Base-by-base conservation (phyloP, 148 eudicot species). In the Chenopodium berlandieri region DNA sequence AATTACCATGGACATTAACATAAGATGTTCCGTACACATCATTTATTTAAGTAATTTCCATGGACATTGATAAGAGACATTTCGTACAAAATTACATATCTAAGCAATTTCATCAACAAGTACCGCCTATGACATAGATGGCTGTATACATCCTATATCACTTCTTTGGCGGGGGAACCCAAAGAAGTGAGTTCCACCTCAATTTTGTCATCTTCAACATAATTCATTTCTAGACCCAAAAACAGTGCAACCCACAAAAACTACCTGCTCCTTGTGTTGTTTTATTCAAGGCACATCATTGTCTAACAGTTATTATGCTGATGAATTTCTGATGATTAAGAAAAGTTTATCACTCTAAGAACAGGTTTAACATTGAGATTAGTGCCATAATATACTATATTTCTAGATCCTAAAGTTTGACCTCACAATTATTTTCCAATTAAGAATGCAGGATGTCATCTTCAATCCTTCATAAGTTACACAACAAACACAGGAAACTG, bases 121-220 rank as follows among this genome's bases (percentile, higher is more conserved):
- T 30, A 67, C 40, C 71, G 27, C 69, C 13, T 25, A 63, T n/a
- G 9, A 63, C 12, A 52, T 13, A 52, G 44, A 37, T 6, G 44
- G 5, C 44, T 37, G 44, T 50, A 50, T 50, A 50, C 54, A 50
- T 56, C 62, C 22, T 56, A 19, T 56, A 56, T 56, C 16, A 54
- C 20, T 54, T 4, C 22, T 56, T 3, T 56, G 5, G 62, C 4
- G 62, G 19, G 62, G 62, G 4, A 17, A 5, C 44, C 62, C 2
- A 50, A 50, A 56, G 62, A 56, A 56, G 62, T 56, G 62, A 56
- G 17, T 56, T 56, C 64, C 78, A 66, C 72, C 40, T 32, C 64
- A 68, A 63, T 68, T 66, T 17, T 23, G 69, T 54, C 66, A 81
- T 81, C 56, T 64, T 65, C 74, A 8, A 4, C 11, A 75, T 67